These are phyloP conservation scores for Grigorovia transvaalensis DNA, from an alignment of 805 yeast genomes.

Conservation along the genomic window DNA sequence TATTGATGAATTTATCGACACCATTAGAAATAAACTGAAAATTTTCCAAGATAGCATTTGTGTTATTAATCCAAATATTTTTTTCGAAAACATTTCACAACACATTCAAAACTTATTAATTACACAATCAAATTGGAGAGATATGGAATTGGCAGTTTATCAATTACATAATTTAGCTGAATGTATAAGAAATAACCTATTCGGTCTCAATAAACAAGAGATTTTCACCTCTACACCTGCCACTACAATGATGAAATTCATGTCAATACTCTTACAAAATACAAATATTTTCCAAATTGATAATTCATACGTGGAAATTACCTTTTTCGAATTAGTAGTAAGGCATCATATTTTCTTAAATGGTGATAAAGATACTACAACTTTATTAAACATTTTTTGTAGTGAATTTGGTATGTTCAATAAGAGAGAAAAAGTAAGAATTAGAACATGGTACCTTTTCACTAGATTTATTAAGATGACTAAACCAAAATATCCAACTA, in stretches of 20 bases:
- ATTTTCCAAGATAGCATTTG: slow-evolving; percentile 78
- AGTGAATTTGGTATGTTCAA: slow-evolving; percentile 77
- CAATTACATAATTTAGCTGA: slow-evolving; percentile 76
- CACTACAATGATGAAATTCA: slow-evolving; percentile 30
- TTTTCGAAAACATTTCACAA: slow-evolving; percentile 46
- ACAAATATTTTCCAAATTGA: slow-evolving; percentile 37
- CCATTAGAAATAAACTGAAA: slow-evolving; percentile 57
- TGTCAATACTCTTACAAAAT: slow-evolving; percentile 20
- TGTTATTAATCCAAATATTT: slow-evolving; percentile 48
- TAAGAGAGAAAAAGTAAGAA: slow-evolving; percentile 58
- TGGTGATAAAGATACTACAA: slow-evolving; percentile 35
- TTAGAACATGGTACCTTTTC: slow-evolving; percentile 85
- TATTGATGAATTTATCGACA: slow-evolving; percentile 68
- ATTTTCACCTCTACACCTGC: slow-evolving; percentile 58
- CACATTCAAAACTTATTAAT: slow-evolving; percentile 38
- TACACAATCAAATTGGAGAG: slow-evolving; percentile 55
- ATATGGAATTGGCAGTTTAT: slow-evolving; percentile 74
- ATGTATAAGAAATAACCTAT: slow-evolving; percentile 63
- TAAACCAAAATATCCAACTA: slow-evolving; percentile 49
- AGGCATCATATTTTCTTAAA: slow-evolving; percentile 56
- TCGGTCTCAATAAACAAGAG: slow-evolving; percentile 57
- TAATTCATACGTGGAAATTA: slow-evolving; percentile 75
- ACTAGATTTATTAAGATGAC: slow-evolving; percentile 72
- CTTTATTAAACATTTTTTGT: slow-evolving; percentile 68
- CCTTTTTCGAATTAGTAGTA: slow-evolving; percentile 75